phyloP scores from a whole-genome alignment of 192 early-diverging fungal genomes.

The Backusella macrospora region DNA sequence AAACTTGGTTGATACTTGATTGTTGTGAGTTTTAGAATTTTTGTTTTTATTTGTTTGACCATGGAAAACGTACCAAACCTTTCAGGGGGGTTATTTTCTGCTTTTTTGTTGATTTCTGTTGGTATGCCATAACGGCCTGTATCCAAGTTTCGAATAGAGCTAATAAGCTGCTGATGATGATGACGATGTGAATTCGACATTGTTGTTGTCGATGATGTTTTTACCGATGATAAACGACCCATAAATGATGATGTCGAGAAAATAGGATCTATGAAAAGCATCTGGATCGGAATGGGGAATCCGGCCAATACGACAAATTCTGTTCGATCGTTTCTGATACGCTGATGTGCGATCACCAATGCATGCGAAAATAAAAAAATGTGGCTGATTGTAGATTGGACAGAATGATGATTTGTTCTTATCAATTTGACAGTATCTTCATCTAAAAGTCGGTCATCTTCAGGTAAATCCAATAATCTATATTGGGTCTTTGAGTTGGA shows the following conservation, averaged over 20 bases:
- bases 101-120: not conserved
- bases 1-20: not conserved
- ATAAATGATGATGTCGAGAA: not conserved
- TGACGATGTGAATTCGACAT: not conserved
- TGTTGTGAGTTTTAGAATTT: not conserved
- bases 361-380: constrained; percentile 31
- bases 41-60: constrained; percentile 16
- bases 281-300: not conserved
- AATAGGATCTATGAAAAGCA: not conserved
- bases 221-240: not conserved
- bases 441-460: not conserved
- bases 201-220: not conserved
- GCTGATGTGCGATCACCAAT: constrained; percentile 15
- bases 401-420: not conserved
- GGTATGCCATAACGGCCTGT: not conserved
- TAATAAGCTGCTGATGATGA: not conserved
- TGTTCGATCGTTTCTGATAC: not conserved
- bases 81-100: not conserved
- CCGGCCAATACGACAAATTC: constrained; percentile 1
- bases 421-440: constrained; percentile 20
- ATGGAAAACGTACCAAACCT: not conserved
- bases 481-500: not conserved
- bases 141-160: not conserved
- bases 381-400: not conserved
- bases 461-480: constrained; percentile 1